Conservation (phyloP, 768 basidiomycete species). For the Royoungia palumana region DNA sequence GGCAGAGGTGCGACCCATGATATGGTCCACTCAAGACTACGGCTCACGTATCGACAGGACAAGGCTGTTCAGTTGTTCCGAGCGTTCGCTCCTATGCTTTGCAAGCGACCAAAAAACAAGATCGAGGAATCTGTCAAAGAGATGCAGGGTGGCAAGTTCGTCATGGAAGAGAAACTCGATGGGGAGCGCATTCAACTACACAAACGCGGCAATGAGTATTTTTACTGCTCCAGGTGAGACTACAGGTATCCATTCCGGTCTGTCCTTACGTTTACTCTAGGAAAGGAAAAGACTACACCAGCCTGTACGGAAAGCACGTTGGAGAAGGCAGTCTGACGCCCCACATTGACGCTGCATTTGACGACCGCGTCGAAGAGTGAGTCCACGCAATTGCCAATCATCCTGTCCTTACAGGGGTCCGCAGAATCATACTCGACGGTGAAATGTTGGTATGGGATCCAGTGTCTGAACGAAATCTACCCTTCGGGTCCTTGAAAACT, state of each 20-base stretch:
- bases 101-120: constrained; percentile 78
- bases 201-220: constrained; percentile 86
- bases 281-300: constrained; percentile 88
- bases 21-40: too few relatives aligned
- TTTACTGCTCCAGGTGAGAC: constrained; percentile 82
- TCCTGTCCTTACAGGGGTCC: constrained; percentile 6
- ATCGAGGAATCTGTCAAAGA: constrained; percentile 82
- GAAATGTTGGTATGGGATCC: constrained; percentile 99
- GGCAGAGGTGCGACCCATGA: constrained; percentile 41
- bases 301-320: constrained; percentile 84
- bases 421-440: constrained; percentile 89
- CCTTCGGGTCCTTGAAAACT: constrained; percentile 92
- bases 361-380: constrained; percentile 75
- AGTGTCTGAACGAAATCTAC: constrained; percentile 77
- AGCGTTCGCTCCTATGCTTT: constrained; percentile 93
- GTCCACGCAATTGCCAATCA: constrained; percentile 23
- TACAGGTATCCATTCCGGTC: neutral
- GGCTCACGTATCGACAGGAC: constrained; percentile 49
- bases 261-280: constrained; percentile 36
- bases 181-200: constrained; percentile 97
- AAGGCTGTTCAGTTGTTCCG: constrained; percentile 80
- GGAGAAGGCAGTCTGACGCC: constrained; percentile 88
- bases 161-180: constrained; percentile 97
- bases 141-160: constrained; percentile 76
- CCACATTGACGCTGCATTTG: constrained; percentile 73